phyloP scores from a whole-genome alignment of 1,284 basidiomycete species.

The Microbotryum scabiosae region DNA sequence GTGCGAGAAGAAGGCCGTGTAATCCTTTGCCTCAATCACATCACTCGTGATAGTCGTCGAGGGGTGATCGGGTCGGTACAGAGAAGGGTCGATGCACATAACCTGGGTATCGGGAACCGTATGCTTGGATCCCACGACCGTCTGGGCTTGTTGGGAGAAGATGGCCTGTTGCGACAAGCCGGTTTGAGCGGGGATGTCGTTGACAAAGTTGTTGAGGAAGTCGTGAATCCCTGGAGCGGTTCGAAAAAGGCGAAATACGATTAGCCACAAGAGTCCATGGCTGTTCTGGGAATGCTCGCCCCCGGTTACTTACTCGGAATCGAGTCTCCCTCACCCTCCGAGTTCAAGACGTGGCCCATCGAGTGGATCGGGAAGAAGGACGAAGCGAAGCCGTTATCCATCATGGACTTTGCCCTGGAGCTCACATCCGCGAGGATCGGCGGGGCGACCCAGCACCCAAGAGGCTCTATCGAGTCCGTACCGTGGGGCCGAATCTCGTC shows the following conservation, averaged over 20 bases:
- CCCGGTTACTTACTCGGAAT: too few species aligned
- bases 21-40: conserved; percentile 27
- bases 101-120: conserved; percentile 25
- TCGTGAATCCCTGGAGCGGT: conserved; percentile 10
- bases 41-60: conserved; percentile 15
- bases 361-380: conserved; percentile 22
- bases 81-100: conserved; percentile 28
- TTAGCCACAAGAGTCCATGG: too few species aligned
- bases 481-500: conserved; percentile 22
- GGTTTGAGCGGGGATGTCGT: conserved; percentile 17
- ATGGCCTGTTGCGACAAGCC: conserved; percentile 25
- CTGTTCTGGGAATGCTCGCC: too few species aligned
- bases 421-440: not conserved
- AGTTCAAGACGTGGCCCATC: not conserved
- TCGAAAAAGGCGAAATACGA: not conserved
- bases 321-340: too few species aligned
- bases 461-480: conserved; percentile 7
- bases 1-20: conserved; percentile 27
- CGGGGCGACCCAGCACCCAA: conserved; percentile 27
- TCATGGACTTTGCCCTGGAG: conserved; percentile 14
- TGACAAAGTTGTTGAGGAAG: conserved; percentile 25
- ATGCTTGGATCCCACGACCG: not conserved
- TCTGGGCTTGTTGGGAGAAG: conserved; percentile 12
- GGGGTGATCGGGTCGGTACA: conserved; percentile 24
- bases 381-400: conserved; percentile 11